phyloP scores from a whole-genome alignment of 345 rosid species.

The Hypericum androsaemum region DNA sequence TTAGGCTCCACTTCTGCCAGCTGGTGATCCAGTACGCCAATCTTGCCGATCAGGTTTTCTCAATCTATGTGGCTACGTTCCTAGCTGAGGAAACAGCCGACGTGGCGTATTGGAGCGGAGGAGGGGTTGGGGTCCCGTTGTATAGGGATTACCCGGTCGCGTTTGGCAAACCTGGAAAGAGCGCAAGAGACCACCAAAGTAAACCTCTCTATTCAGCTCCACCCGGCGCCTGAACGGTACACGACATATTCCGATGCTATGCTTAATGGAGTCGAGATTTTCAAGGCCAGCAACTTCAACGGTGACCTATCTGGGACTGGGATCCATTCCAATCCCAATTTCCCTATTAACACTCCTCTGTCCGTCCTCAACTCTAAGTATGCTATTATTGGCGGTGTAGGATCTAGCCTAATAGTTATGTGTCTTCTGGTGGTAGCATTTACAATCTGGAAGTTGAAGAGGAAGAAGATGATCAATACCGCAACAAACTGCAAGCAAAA shows the following conservation, averaged over 20 bases:
- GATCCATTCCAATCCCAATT: too few relatives aligned
- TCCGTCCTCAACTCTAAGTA: too few relatives aligned
- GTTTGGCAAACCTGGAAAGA: not conserved
- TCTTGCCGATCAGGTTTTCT: not conserved
- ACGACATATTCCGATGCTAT: not conserved
- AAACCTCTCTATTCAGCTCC: slow-evolving; percentile 6
- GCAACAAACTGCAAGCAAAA: not conserved
- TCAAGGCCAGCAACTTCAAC: slow-evolving; percentile 11
- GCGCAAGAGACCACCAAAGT: not conserved
- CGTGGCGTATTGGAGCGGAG: not conserved
- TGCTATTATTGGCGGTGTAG: too few relatives aligned
- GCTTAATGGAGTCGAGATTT: slow-evolving; percentile 20
- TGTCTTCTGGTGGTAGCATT: too few relatives aligned
- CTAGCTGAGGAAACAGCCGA: not conserved
- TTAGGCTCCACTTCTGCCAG: slow-evolving; percentile 14
- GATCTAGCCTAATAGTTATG: too few relatives aligned
- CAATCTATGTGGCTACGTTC: slow-evolving; percentile 4
- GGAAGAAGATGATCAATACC: too few relatives aligned
- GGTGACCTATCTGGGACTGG: too few relatives aligned
- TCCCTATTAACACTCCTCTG: too few relatives aligned
- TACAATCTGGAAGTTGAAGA: too few relatives aligned
- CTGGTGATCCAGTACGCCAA: too few relatives aligned
- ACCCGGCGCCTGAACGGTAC: not conserved
- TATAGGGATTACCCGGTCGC: too few relatives aligned
- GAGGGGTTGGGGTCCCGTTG: too few relatives aligned